Base-by-base conservation (phyloP, 2,329 filamentous ascomycete species). In the Scedosporium apiospermum region DNA sequence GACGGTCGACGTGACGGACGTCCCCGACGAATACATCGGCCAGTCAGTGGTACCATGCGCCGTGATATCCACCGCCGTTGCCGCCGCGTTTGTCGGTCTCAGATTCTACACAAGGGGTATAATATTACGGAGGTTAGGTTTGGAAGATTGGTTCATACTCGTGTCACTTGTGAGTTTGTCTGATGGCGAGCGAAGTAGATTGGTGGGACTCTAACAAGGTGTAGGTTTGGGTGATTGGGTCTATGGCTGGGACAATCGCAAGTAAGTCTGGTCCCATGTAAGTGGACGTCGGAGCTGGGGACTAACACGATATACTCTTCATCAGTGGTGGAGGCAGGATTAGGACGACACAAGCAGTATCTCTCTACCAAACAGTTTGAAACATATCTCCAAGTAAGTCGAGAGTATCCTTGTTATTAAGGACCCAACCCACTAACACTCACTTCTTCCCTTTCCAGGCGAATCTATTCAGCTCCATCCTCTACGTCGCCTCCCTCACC, bases 101-200 rank as follows among this genome's bases (percentile, higher is more conserved):
- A 72, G 73, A 9, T 68, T 76, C 60, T 75, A 71, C 61, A 73
- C 73, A n/a, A 66, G 73, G 61, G 65, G 67, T 14, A 64, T 67
- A 10, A 64, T 75, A 60, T 69, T 74, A 30, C 72, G 71, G 64
- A 68, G 71, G 55, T 68, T 74, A 62, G 71, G 70, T 58, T 58
- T 67, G 21, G 73, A 75, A 59, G 73, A 76, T 64, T 74, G 71
- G 68, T 67, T 69, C 23, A 71, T 74, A 57, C 46, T 76, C 16
- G 63, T 70, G 14, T 69, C 73, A 2, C 64, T 74, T 27, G 66
- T 60, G 34, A 46, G 57, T 51, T 44, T 12, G 6, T 9, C 10
- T 18, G 18, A 18, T 9, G 16, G 14, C 5, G 26, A 59, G 12
- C 10, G 14, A 34, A 14, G 12, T n/a, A 34, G 9, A 41, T 14